Conservation (phyloP, 179 eudicot species). For the Spergularia azorica region DNA sequence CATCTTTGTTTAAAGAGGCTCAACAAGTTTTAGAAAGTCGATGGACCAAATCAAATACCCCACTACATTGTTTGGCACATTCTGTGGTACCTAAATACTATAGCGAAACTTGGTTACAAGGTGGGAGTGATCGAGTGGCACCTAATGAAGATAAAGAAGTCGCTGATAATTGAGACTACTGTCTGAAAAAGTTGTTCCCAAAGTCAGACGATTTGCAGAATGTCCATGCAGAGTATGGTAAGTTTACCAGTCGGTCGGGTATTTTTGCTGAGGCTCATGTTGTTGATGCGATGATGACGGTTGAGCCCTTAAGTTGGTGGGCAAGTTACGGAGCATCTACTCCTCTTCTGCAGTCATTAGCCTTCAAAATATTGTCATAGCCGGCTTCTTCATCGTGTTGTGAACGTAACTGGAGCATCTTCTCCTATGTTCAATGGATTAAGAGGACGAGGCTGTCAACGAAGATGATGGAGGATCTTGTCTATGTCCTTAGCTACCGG, state of each 20-base stretch:
- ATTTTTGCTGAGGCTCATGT: neutral
- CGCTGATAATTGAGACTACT: neutral
- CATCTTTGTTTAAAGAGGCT: neutral
- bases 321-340: constrained; percentile 12
- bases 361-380: neutral
- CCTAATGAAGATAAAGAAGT: constrained; percentile 3
- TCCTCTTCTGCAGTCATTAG: neutral
- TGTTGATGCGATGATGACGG: neutral
- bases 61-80: constrained; percentile 8
- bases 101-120: neutral
- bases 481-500: neutral
- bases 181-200: neutral
- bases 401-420: neutral
- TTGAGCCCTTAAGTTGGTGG: constrained; percentile 13
- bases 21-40: neutral
- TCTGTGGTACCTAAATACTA: constrained; percentile 1
- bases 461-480: neutral
- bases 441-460: neutral
- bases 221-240: neutral
- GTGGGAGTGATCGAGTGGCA: neutral
- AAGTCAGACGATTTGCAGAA: neutral
- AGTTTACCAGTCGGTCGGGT: neutral
- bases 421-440: neutral
- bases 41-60: constrained; percentile 7
- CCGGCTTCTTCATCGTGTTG: neutral